phyloP scores from a whole-genome alignment of 2,329 filamentous ascomycete species.

The Sarocladiaceae sp. region DNA sequence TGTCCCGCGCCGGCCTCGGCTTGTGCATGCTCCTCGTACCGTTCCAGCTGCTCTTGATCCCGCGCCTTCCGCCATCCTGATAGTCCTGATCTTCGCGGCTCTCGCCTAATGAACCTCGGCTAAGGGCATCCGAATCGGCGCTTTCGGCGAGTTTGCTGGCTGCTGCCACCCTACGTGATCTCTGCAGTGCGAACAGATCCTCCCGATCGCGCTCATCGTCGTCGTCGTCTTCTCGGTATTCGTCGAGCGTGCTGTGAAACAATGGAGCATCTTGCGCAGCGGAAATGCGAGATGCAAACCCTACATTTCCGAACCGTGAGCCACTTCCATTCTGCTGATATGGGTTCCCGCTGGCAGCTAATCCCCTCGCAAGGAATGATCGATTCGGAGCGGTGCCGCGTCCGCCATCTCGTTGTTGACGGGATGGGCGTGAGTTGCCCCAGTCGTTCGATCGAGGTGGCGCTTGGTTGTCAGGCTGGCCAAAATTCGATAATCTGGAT shows the following conservation, averaged over 20 bases:
- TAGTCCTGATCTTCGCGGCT: conserved; percentile 29
- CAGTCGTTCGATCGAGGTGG: conserved; percentile 18
- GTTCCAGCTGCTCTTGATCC: conserved; percentile 63
- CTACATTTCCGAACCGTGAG: conserved; percentile 65
- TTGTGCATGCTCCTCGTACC: conserved; percentile 42
- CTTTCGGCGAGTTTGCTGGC: conserved; percentile 81
- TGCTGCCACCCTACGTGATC: conserved; percentile 83
- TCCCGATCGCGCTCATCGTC: conserved; percentile 87
- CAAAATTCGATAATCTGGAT: conserved; percentile 75
- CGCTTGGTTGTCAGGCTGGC: conserved; percentile 48
- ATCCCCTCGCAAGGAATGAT: conserved; percentile 40
- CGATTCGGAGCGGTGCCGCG: conserved; percentile 28
- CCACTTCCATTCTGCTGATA: conserved; percentile 73
- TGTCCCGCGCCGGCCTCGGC: conserved; percentile 17
- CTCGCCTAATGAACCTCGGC: conserved; percentile 31
- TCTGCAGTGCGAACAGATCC: conserved; percentile 87
- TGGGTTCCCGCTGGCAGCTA: conserved; percentile 58
- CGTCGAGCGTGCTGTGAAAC: conserved; percentile 89
- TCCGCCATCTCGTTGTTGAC: conserved; percentile 26
- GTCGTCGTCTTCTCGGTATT: conserved; percentile 89
- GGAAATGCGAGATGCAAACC: conserved; percentile 76
- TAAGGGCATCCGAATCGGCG: conserved; percentile 65
- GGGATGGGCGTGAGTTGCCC: conserved; percentile 26
- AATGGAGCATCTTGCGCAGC: conserved; percentile 76
- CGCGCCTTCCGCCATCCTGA: conserved; percentile 44